Evolutionary conservation across 2,329 filamentous ascomycete species (phyloP), one percentile per base, ranked within the genome.

Genomic region (Biscogniauxia marginata): DNA sequence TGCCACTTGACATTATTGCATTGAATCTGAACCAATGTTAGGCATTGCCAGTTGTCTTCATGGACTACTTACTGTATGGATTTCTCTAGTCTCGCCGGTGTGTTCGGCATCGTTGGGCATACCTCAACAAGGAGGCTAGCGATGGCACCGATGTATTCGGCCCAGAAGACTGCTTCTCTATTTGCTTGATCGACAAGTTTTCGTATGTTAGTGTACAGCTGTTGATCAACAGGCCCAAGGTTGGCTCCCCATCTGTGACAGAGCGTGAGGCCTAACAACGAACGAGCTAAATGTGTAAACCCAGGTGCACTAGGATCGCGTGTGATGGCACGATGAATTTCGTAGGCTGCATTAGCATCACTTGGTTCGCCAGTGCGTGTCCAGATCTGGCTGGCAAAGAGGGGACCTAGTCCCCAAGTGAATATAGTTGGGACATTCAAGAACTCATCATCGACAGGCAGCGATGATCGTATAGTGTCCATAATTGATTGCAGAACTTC

Each of bases 231-330:
- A 1, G 78, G 77, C 0, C 77, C 77, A 3, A 85, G 67, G 48
- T 83, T 81, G 2, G 84, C 85, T 18, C 86, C 88, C 85, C 91
- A 96, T 62, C 91, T 80, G 47, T 88, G 85, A 63, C 86, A 91
- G 1, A 90, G 77, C 1, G 88, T 81, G 3, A 96, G 75, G 0
- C 85, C 90, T 3, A 96, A 77, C 2, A 90, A 72, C 0, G 89
- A 88, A 11, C 91, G 83, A 50, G 86, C 81, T 46, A 85, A 72
- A 68, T 97, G 92, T 1, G 85, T 86, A 22, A 96, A 74, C 0
- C 91, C 91, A 43, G 93, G 90, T 1, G 83, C 80, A 13, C 83
- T 81, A 1, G 93, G 79, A 34, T 88, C 75, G 0, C 90, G 85
- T 1, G 83, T 84, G 5, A 90, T 84, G 1, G 89, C 88, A 58